Percentiles rank a stretch among this genome's conserved stretches.
phyloP scores from a whole-genome alignment of 2,329 filamentous ascomycete genomes.

The Aspergillus carbonarius region DNA sequence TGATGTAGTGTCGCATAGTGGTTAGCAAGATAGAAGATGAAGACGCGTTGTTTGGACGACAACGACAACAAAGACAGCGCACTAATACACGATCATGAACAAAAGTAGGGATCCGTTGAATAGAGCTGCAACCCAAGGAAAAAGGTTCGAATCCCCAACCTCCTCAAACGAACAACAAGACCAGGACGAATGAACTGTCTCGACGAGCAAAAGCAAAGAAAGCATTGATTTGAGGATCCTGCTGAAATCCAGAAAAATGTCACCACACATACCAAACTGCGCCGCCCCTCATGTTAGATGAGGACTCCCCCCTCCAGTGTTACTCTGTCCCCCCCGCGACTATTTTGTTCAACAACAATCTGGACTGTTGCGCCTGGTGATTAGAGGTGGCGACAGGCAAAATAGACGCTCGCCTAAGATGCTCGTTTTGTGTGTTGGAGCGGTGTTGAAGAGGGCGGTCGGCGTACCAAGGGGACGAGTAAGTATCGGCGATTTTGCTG shows the following conservation, averaged over 20 bases:
- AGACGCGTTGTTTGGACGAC: not conserved
- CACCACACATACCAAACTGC: slow-evolving; percentile 22
- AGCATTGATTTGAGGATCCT: not conserved
- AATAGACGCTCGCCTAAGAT: slow-evolving; percentile 3
- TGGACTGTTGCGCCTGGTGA: not conserved
- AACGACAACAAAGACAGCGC: not conserved
- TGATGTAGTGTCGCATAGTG: slow-evolving; percentile 10
- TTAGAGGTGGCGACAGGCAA: not conserved
- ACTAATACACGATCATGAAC: not conserved
- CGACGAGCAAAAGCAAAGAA: not conserved
- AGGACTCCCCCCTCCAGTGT: slow-evolving; percentile 9
- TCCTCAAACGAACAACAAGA: not conserved
- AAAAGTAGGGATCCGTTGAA: not conserved
- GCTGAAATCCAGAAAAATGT: slow-evolving; percentile 1
- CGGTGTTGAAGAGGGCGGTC: slow-evolving; percentile 15
- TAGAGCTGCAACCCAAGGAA: not conserved
- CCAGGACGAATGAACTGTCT: slow-evolving; percentile 1
- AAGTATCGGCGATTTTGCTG: slow-evolving; percentile 1
- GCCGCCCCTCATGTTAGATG: slow-evolving; percentile 23
- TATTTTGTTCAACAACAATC: not conserved
- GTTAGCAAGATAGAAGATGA: slow-evolving; percentile 16
- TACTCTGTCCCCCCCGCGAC: slow-evolving; percentile 5
- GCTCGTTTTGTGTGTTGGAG: slow-evolving; percentile 1
- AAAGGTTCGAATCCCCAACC: not conserved
- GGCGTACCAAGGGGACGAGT: slow-evolving; percentile 9